These are phyloP conservation scores for Trichocladium uniseriatum DNA, from an alignment of 495 filamentous ascomycete species.

Conservation along the genomic window DNA sequence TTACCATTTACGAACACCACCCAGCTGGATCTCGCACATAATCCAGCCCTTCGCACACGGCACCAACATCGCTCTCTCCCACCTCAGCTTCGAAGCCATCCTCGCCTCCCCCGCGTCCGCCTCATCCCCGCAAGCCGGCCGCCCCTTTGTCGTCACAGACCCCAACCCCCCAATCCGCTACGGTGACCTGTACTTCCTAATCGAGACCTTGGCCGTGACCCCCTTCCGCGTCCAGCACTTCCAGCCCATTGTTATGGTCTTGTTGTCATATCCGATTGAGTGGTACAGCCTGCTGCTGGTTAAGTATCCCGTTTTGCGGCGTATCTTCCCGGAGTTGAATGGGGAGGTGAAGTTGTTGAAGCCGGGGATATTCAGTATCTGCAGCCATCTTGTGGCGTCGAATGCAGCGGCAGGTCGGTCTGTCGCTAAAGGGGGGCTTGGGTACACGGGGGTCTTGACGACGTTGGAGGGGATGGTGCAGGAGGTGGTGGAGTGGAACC, in stretches of 20 bases:
- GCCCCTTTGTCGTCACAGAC: conserved; percentile 32
- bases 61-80: conserved; percentile 48
- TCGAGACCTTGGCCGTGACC: conserved; percentile 24
- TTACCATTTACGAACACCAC: too few relatives aligned
- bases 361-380: conserved; percentile 45
- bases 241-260: conserved; percentile 36
- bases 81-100: conserved; percentile 46
- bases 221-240: conserved; percentile 27
- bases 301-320: conserved; percentile 32
- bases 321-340: conserved; percentile 32
- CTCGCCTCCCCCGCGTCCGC: conserved; percentile 16
- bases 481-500: conserved; percentile 47
- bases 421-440: conserved; percentile 41
- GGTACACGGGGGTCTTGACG: conserved; percentile 41
- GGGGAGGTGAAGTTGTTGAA: conserved; percentile 43
- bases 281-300: conserved; percentile 38
- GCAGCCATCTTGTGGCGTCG: conserved; percentile 42
- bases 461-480: conserved; percentile 47
- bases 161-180: conserved; percentile 36
- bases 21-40: conserved; percentile 42
- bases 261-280: conserved; percentile 43
- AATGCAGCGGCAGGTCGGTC: conserved; percentile 35
- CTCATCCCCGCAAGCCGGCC: conserved; percentile 30
- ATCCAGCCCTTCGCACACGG: conserved; percentile 50
- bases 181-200: conserved; percentile 12